Percentiles rank a stretch among this genome's conserved stretches.
Evolutionary conservation across 352 stramenopile genomes (phyloP).

Genomic region (Phytophthora pluvialis): DNA sequence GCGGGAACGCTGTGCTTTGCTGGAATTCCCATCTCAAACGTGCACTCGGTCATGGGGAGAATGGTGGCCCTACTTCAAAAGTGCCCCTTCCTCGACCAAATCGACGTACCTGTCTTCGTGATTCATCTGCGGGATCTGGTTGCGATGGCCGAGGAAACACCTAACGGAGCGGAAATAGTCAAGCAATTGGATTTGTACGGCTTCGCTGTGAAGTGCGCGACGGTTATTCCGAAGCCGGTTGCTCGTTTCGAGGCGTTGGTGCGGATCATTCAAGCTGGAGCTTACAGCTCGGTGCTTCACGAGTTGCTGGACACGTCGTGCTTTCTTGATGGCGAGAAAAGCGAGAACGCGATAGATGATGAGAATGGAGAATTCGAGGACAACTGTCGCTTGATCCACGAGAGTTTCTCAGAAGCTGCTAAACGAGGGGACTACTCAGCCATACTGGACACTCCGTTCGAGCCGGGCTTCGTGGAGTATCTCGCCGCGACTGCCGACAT

Average conservation of each 20-base stretch:
- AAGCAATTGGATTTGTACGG: conserved; percentile 41
- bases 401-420: conserved; percentile 42
- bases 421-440: conserved; percentile 33
- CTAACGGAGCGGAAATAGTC: conserved; percentile 17
- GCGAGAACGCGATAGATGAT: conserved; percentile 6
- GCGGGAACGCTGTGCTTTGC: conserved; percentile 19
- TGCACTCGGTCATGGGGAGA: conserved; percentile 33
- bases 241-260: conserved; percentile 47
- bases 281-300: conserved; percentile 47
- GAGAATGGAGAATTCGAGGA: conserved; percentile 36
- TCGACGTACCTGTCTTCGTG: conserved; percentile 59
- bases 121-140: conserved; percentile 53
- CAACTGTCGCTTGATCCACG: conserved; percentile 48
- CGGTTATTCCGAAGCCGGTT: conserved; percentile 50
- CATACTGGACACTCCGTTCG: conserved; percentile 46
- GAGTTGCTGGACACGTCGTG: conserved; percentile 46
- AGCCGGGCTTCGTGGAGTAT: conserved; percentile 56
- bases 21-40: conserved; percentile 22
- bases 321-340: conserved; percentile 32
- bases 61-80: conserved; percentile 55
- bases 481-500: conserved; percentile 47
- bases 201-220: conserved; percentile 54
- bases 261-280: conserved; percentile 52
- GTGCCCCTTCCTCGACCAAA: conserved; percentile 66
- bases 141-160: conserved; percentile 25